phyloP scores from a whole-genome alignment of 2,329 filamentous ascomycete genomes.

The Aspergillus melleus region DNA sequence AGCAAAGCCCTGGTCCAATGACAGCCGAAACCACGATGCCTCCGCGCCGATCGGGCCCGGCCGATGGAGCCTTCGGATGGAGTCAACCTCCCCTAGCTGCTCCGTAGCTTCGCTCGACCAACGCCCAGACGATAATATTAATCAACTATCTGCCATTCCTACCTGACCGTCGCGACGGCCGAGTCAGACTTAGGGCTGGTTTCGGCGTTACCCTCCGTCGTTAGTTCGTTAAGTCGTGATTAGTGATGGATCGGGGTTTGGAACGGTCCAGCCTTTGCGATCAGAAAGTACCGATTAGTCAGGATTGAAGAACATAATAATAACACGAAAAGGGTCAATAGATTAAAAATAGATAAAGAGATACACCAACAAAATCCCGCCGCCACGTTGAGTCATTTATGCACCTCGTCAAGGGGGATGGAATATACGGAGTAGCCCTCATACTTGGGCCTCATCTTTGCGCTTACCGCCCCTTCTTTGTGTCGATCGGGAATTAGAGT shows the following conservation, averaged over 20 bases:
- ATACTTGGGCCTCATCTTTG: background rate
- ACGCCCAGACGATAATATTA: background rate
- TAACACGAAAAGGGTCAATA: background rate
- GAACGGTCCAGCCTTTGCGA: background rate
- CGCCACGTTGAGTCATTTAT: background rate
- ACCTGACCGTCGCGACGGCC: too few relatives aligned
- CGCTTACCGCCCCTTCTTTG: background rate
- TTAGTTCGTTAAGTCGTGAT: background rate
- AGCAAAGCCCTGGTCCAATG: conserved; percentile 6
- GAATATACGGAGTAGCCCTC: background rate
- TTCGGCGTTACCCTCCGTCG: too few relatives aligned
- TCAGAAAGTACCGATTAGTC: too few relatives aligned
- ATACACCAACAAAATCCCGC: background rate
- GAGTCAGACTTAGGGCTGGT: background rate
- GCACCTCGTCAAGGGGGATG: background rate
- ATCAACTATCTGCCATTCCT: background rate
- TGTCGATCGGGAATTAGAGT: too few relatives aligned
- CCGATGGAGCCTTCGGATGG: conserved; percentile 22
- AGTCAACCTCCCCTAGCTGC: conserved; percentile 6
- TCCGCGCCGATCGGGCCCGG: conserved; percentile 22
- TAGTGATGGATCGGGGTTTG: background rate
- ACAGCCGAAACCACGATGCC: conserved; percentile 2
- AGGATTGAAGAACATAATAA: too few relatives aligned
- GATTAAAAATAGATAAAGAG: background rate
- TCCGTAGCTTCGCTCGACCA: background rate